Base-by-base conservation (phyloP, 768 basidiomycete species). In the Leccinum variicolor region DNA sequence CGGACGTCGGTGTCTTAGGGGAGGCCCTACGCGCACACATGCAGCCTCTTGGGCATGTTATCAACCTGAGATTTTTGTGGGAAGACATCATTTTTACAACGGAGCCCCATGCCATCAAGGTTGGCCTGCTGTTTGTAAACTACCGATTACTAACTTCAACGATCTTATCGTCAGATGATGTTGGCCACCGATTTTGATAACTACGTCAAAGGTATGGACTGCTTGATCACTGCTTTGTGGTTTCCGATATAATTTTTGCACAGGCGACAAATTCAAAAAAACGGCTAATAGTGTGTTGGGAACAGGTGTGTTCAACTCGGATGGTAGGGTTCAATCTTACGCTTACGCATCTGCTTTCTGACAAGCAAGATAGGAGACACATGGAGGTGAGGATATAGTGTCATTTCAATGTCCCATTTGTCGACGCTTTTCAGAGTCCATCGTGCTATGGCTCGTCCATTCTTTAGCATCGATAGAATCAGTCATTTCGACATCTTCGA, bases 361-460 rank as follows among this genome's bases (percentile, higher is more conserved):
- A 69, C 29, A 28, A 26, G 34, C 25, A 45, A 26, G 9, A 28
- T 50, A 85, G 85, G 85, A n/a, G 83, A 86, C 1, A 76, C 82
- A 70, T 89, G 88, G 88, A 89, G 84, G 84, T 86, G 63, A 59
- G 79, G 25, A 48, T 28, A 39, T 19, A 1, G 1, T 6, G 41
- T 26, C 19, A 14, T 25, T 11, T 25, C 29, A 17, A 9, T 0
- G 33, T 50, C 9, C 14, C 54, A 54, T 8, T 26, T 19, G 17
- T 52, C 47, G 55, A 50, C 21, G 3, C 13, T n/a, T 47, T 33
- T 6, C 28, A 81, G 86, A 64, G 81, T 86, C 62, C 86, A 89
- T 66, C 82, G 87, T 10, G 64, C 77, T 4, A 85, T 90, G 75
- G 84, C 85, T 0, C 81, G 88, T 0, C 87, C 87, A 0, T 89